These are phyloP conservation scores for Ascochyta pisi DNA, from an alignment of 2,329 filamentous ascomycete species.

Conservation along the genomic window DNA sequence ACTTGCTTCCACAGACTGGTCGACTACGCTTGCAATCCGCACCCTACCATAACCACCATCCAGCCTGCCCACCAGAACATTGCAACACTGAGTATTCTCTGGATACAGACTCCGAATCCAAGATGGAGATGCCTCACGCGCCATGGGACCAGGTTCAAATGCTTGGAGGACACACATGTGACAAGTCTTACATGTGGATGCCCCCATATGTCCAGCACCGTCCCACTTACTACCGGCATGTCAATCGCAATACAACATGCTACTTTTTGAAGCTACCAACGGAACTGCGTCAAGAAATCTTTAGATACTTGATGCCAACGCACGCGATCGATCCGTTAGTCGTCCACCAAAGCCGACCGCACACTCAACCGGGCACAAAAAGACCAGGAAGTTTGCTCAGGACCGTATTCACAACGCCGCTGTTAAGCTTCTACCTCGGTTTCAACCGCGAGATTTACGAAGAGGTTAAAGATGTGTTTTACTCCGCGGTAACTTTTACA, in stretches of 20 bases:
- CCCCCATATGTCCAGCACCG: constrained; percentile 43
- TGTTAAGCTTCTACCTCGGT: constrained; percentile 19
- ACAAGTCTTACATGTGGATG: constrained; percentile 36
- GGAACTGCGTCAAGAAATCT: constrained; percentile 42
- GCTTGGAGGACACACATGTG: constrained; percentile 31
- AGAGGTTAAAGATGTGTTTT: constrained; percentile 41
- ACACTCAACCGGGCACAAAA: neutral
- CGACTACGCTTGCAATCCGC: neutral
- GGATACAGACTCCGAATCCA: constrained; percentile 26
- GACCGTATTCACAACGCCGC: neutral
- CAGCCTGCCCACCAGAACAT: no score
- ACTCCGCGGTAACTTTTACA: constrained; percentile 36
- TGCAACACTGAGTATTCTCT: no score
- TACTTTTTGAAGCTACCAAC: constrained; percentile 42
- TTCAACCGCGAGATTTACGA: constrained; percentile 36
- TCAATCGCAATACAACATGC: constrained; percentile 34
- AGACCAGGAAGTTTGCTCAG: neutral
- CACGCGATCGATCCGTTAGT: constrained; percentile 30
- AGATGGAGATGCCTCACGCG: constrained; percentile 36
- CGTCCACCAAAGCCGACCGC: neutral
- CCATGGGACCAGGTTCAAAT: constrained; percentile 36
- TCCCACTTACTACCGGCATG: constrained; percentile 31
- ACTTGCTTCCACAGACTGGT: constrained; percentile 11
- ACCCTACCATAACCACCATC: constrained; percentile 1
- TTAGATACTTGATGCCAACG: constrained; percentile 39